Evolutionary conservation across 345 rosid genomes (phyloP), one percentile per base, ranked within the genome.

Genomic region (Lumnitzera racemosa): DNA sequence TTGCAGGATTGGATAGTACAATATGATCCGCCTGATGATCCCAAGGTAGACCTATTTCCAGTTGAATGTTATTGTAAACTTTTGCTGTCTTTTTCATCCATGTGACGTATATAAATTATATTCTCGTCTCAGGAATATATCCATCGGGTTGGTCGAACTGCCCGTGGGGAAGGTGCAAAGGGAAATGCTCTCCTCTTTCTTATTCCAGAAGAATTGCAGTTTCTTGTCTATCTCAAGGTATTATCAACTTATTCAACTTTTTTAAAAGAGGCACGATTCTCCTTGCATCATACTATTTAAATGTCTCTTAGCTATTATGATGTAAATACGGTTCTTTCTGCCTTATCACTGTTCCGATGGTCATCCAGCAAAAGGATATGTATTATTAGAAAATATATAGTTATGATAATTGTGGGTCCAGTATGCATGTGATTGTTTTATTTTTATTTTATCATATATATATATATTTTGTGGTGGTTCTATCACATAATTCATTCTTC

Each of bases 121-220:
- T 68, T 13, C 31, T 70, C 55, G 56, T 64, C 78, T 64, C 80
- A 94, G 99, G 99, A 90, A 69, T 95, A 95, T 69, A 86, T 95
- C 67, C 99, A 95, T 64, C 82, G 99, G 76, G 99, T 94, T 68
- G 99, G 99, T 69, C 91, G 96, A 69, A 94, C 97, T 59, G 97
- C 99, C 13, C 97, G 97, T 70, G 99, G 99, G 25, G 97, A 94
- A 86, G 99, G 96, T 70, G 88, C 83, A 68, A 84, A 78, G 70
- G 99, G 99, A 72, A 94, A 88, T 70, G 99, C 99, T 3, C 63
- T 94, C 61, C 92, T 90, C 61, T 84, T 90, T 76, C 64, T 94
- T 65, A 94, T 88, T 62, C 97, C 97, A 16, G 99, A 94, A 63
- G 99, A 94, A 80, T 74, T 88, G 55, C 92, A 84, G 60, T 94